These are phyloP conservation scores for Calocybe indica DNA, from an alignment of 768 basidiomycete species.

Conservation along the genomic window DNA sequence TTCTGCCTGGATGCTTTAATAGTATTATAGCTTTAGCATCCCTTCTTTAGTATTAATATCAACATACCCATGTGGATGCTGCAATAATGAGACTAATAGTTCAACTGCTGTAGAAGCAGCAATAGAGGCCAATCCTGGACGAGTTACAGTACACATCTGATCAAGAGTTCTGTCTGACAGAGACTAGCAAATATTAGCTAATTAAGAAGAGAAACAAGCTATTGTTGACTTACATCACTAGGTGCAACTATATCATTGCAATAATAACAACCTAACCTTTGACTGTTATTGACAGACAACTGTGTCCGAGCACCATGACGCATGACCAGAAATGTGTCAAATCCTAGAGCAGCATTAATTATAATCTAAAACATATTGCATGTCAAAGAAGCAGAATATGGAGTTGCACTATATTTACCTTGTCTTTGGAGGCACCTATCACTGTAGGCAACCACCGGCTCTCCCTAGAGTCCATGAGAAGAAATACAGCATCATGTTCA, in stretches of 20 bases:
- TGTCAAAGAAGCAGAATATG: not conserved
- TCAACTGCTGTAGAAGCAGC: constrained; percentile 92
- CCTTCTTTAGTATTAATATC: too few species aligned
- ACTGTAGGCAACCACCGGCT: constrained; percentile 96
- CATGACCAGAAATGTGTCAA: constrained; percentile 97
- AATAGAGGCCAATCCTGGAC: constrained; percentile 90
- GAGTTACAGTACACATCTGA: constrained; percentile 98
- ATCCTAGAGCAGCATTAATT: constrained; percentile 91
- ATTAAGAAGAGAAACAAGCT: not conserved
- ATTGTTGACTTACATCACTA: constrained; percentile 57
- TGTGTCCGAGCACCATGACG: constrained; percentile 73
- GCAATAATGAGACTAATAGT: constrained; percentile 79
- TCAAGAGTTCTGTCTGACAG: constrained; percentile 88
- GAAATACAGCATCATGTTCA: constrained; percentile 83
- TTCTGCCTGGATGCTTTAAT: constrained; percentile 45
- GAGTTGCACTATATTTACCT: constrained; percentile 37
- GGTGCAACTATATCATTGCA: constrained; percentile 99
- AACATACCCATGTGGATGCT: constrained; percentile 81
- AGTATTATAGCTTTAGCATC: not conserved
- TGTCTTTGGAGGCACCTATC: constrained; percentile 75
- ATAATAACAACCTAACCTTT: constrained; percentile 86
- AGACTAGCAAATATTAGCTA: constrained; percentile 3
- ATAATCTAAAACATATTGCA: constrained; percentile 53
- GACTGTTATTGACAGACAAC: constrained; percentile 16
- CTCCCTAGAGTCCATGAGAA: constrained; percentile 98